Base-by-base conservation (phyloP, 768 basidiomycete genomes). In the Auriculariales sp. region DNA sequence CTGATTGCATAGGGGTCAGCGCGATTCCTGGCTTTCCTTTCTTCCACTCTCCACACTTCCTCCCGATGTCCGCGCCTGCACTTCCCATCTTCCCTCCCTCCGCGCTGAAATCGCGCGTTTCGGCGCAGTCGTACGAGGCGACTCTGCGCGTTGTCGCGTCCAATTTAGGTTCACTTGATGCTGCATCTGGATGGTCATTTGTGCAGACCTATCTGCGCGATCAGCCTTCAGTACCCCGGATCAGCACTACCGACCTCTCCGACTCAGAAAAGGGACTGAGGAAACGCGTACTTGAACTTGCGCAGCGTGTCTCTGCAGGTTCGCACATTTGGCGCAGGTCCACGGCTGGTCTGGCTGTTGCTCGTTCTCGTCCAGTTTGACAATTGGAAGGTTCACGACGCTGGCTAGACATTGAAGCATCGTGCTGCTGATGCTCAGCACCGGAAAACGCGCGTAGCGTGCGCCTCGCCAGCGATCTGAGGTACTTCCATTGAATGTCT, bases 301-400 rank as follows among this genome's bases (percentile, higher is more conserved):
- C 82, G 0, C 75, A 78, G 56, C 73, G 71, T 34, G 58, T 80
- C 17, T 75, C 70, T 1, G 52, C 52, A 2, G 68, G 64, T 11
- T n/a, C n/a, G n/a, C n/a, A n/a, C n/a, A n/a, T n/a, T n/a, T n/a
- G n/a, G n/a, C n/a, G n/a, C n/a, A n/a, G n/a, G n/a, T n/a, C n/a
- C n/a, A n/a, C n/a, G n/a, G n/a, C 59, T 83, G 10, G 77, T 77
- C 48, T 58, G 73, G 4, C 70, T 69, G 52, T 73, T 71, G 0
- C 65, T 88, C 2, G 64, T 86, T 10, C 81, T 86, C 61, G 68
- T 87, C 11, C 64, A 76, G 22, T 70, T 85, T 51, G 68, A 71
- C 3, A 83, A 79, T 57, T 66, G 35, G 27, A 14, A 19, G 28
- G 5, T 17, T 11, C 15, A 42, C 22, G 15, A 32, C 25, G 35